Conservation (phyloP, 768 basidiomycete species). For the Boletus rubropictus region DNA sequence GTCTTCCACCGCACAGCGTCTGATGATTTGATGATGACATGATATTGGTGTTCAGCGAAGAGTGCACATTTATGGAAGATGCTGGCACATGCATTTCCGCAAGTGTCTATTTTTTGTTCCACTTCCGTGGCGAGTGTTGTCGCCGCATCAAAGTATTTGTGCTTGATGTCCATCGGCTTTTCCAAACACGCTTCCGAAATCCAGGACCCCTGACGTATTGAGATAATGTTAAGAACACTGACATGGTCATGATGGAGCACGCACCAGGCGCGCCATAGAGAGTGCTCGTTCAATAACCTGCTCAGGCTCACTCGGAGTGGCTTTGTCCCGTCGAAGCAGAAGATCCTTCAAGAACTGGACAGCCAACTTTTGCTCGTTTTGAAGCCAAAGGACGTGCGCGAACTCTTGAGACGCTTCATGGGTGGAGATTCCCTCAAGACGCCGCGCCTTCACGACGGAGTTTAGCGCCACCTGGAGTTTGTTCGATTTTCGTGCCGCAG, state of each 20-base stretch:
- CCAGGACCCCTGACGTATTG: slow-evolving; percentile 73
- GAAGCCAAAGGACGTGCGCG: slow-evolving; percentile 84
- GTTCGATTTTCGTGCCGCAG: slow-evolving; percentile 61
- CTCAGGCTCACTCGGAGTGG: slow-evolving; percentile 9
- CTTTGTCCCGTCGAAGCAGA: slow-evolving; percentile 13
- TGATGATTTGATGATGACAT: slow-evolving; percentile 59
- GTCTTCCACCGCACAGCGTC: slow-evolving; percentile 64
- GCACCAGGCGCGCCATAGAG: slow-evolving; percentile 60
- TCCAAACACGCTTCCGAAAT: slow-evolving; percentile 79
- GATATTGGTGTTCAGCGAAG: slow-evolving; percentile 87
- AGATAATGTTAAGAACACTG: neutral
- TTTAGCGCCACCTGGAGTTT: slow-evolving; percentile 83
- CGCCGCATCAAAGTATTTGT: slow-evolving; percentile 66
- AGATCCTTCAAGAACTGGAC: slow-evolving; percentile 60
- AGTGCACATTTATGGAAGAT: slow-evolving; percentile 79
- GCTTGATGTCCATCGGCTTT: slow-evolving; percentile 65
- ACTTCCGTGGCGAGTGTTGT: slow-evolving; percentile 29
- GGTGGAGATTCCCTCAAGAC: slow-evolving; percentile 42
- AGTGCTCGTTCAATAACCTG: slow-evolving; percentile 33
- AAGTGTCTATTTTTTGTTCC: slow-evolving; percentile 18
- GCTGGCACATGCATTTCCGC: slow-evolving; percentile 38
- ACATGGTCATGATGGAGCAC: slow-evolving; percentile 16
- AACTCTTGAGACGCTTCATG: slow-evolving; percentile 72
- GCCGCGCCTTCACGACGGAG: slow-evolving; percentile 71
- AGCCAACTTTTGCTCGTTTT: slow-evolving; percentile 79